Conservation (phyloP, 2,329 filamentous ascomycete genomes). For the Cordyceps tenuipes region DNA sequence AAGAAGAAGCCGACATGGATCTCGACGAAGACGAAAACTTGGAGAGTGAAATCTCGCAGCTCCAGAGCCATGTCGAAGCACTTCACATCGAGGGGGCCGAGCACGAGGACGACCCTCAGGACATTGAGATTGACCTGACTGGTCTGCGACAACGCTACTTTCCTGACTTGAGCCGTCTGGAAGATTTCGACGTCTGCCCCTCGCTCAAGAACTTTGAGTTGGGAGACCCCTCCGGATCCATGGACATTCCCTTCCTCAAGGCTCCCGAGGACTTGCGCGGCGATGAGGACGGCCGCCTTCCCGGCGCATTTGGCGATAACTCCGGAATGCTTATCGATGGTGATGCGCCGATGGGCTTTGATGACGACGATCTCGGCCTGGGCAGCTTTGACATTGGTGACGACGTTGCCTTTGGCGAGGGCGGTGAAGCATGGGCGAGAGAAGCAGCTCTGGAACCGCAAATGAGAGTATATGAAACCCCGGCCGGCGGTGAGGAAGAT, state of each 20-base stretch:
- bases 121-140: slow-evolving; percentile 68
- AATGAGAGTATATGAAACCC: slow-evolving; percentile 67
- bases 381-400: slow-evolving; percentile 63
- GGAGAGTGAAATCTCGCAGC: slow-evolving; percentile 18
- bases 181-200: slow-evolving; percentile 86
- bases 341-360: slow-evolving; percentile 72
- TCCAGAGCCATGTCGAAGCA: slow-evolving; percentile 13
- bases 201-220: slow-evolving; percentile 91
- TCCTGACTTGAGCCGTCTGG: slow-evolving; percentile 66
- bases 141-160: slow-evolving; percentile 76
- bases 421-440: slow-evolving; percentile 89
- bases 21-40: slow-evolving; percentile 30
- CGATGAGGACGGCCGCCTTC: slow-evolving; percentile 54
- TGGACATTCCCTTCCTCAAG: slow-evolving; percentile 88
- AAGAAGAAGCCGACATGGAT: slow-evolving; percentile 32
- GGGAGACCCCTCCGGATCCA: slow-evolving; percentile 72
- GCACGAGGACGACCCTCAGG: slow-evolving; percentile 34
- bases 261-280: slow-evolving; percentile 78
- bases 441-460: slow-evolving; percentile 83
- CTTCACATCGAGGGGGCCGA: slow-evolving; percentile 33
- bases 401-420: slow-evolving; percentile 85
- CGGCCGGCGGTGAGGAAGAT: slow-evolving; percentile 52
- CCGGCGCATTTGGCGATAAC: slow-evolving; percentile 51
- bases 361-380: slow-evolving; percentile 59
- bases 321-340: slow-evolving; percentile 81